Percentiles rank a stretch among this genome's conserved stretches.
phyloP scores from a whole-genome alignment of 805 yeast genomes.

The Candida orba region DNA sequence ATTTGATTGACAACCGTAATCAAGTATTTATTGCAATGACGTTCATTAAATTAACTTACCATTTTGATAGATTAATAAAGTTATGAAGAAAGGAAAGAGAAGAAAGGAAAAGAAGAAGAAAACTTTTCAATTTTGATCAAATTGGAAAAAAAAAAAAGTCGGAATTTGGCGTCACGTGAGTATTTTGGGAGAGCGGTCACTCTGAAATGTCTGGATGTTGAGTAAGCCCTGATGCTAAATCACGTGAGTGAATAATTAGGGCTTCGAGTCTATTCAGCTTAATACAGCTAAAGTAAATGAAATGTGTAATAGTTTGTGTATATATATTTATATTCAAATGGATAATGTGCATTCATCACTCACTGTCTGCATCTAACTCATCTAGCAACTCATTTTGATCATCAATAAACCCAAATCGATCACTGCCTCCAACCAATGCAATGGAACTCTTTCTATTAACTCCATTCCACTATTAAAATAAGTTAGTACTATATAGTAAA shows the following conservation, averaged over 20 bases:
- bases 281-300: too few relatives aligned
- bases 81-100: neutral
- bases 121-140: constrained; percentile 1
- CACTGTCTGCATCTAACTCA: constrained; percentile 28
- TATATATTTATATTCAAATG: neutral
- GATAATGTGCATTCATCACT: neutral
- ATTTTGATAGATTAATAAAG: neutral
- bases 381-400: constrained; percentile 35
- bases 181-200: too few relatives aligned
- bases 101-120: constrained; percentile 1
- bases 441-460: constrained; percentile 7
- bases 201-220: too few relatives aligned
- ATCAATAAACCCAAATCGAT: constrained; percentile 31
- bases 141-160: neutral
- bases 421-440: constrained; percentile 20
- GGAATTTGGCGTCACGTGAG: neutral
- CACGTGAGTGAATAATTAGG: too few relatives aligned
- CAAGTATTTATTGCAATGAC: neutral
- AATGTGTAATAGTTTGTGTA: too few relatives aligned
- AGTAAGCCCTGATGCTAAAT: neutral
- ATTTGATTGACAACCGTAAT: neutral
- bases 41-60: neutral
- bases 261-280: too few relatives aligned
- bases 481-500: constrained; percentile 9
- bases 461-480: constrained; percentile 10